phyloP scores from a whole-genome alignment of 495 filamentous ascomycete genomes.

The Hypoxylon lienhwacheense region DNA sequence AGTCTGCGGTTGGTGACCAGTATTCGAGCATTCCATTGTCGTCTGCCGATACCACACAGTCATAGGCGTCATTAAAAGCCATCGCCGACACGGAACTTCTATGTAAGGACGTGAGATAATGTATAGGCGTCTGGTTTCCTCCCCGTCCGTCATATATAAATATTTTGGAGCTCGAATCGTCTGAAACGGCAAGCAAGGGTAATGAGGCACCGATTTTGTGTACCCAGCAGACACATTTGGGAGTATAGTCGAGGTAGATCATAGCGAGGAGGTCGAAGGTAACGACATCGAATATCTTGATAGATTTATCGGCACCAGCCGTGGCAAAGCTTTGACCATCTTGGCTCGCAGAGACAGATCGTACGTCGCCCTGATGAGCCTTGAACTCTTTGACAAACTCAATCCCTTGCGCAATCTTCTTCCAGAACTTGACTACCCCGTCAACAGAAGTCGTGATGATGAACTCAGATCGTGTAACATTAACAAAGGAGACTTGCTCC shows the following conservation, averaged over 20 bases:
- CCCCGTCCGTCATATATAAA: conserved; percentile 87
- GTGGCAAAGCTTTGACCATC: conserved; percentile 96
- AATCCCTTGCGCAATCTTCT: conserved; percentile 86
- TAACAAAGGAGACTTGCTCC: conserved; percentile 84
- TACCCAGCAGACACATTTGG: conserved; percentile 88
- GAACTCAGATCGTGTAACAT: conserved; percentile 92
- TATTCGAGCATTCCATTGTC: conserved; percentile 96
- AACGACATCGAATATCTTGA: conserved; percentile 96
- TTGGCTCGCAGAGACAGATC: conserved; percentile 74
- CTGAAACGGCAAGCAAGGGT: conserved; percentile 87
- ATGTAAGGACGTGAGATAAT: conserved; percentile 75
- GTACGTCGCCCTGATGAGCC: conserved; percentile 84
- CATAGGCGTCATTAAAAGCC: conserved; percentile 83
- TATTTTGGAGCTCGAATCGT: conserved; percentile 69
- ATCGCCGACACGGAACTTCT: conserved; percentile 76
- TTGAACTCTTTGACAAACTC: conserved; percentile 99
- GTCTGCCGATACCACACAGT: conserved; percentile 88
- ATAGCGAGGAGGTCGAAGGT: conserved; percentile 90
- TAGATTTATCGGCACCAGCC: conserved; percentile 77
- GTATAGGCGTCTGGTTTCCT: conserved; percentile 70
- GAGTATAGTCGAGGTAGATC: conserved; percentile 70
- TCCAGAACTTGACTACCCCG: conserved; percentile 98
- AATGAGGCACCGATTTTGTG: conserved; percentile 84
- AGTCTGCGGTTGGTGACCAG: conserved; percentile 78
- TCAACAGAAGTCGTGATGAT: conserved; percentile 90